Evolutionary conservation across 257 asterid genomes (phyloP).

Genomic region (Avicennia marina): DNA sequence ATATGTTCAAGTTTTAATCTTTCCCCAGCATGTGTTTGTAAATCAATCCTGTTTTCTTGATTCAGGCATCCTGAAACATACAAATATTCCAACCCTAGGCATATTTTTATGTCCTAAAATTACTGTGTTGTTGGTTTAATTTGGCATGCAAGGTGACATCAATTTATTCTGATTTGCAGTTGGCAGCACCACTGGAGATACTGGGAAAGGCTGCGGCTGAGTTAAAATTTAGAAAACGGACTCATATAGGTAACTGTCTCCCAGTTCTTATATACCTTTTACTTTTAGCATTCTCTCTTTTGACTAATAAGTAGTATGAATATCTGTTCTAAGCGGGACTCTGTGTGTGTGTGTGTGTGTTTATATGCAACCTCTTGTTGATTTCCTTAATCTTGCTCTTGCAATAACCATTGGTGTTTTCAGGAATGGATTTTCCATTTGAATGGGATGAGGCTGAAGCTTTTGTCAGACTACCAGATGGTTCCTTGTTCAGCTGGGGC

Average conservation of each 20-base stretch:
- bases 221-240: conserved; percentile 70
- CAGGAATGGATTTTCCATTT: conserved; percentile 91
- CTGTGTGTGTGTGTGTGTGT: too few relatives aligned
- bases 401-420: conserved; percentile 15
- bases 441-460: conserved; percentile 85
- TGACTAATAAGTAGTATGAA: not conserved
- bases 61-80: too few relatives aligned
- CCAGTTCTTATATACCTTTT: not conserved
- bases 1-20: conserved; percentile 8
- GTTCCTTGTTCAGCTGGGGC: conserved; percentile 95
- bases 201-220: conserved; percentile 80
- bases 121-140: conserved; percentile 11
- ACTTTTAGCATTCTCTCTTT: not conserved
- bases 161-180: conserved; percentile 38
- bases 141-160: not conserved
- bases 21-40: not conserved
- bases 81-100: not conserved
- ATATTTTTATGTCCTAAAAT: not conserved
- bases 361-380: not conserved
- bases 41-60: not conserved
- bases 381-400: not conserved
- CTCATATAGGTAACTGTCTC: conserved; percentile 61
- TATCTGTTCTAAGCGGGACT: not conserved
- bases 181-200: conserved; percentile 67
- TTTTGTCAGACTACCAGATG: conserved; percentile 82